Evolutionary conservation across 768 basidiomycete genomes (phyloP).

Genomic region (Hygrocybe punicea): DNA sequence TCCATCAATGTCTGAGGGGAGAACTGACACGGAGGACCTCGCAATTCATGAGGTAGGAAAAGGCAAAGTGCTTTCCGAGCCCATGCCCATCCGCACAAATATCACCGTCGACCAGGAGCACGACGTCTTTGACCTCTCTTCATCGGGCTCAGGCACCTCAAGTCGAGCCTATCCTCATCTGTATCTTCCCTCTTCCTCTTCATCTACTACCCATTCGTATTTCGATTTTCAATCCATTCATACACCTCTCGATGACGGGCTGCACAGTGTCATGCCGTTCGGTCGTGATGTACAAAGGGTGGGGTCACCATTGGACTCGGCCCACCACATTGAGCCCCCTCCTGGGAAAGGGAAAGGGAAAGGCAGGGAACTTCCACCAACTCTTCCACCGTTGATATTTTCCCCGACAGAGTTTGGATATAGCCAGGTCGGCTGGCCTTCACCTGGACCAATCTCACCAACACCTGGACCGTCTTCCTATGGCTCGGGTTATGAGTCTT

Average conservation of each 20-base stretch:
- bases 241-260: constrained; percentile 3
- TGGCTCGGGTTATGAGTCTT: constrained; percentile 21
- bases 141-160: constrained; percentile 20
- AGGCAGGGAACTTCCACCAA: constrained; percentile 60
- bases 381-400: constrained; percentile 64
- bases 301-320: constrained; percentile 13
- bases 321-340: constrained; percentile 16
- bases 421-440: constrained; percentile 38
- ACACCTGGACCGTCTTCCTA: constrained; percentile 42
- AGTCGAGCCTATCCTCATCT: constrained; percentile 20
- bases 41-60: constrained; percentile 33
- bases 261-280: neutral
- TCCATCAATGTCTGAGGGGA: neutral
- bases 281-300: neutral
- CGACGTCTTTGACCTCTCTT: constrained; percentile 41
- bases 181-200: constrained; percentile 17
- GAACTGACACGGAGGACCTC: neutral
- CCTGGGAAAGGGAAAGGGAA: constrained; percentile 54
- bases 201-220: constrained; percentile 24
- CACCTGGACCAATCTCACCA: constrained; percentile 27
- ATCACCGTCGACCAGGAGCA: constrained; percentile 30
- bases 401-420: constrained; percentile 51
- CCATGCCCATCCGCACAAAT: constrained; percentile 46
- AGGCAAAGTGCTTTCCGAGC: constrained; percentile 55
- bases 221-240: constrained; percentile 8